Evolutionary conservation across 768 basidiomycete species (phyloP).

Genomic region (Artomyces pyxidatus): DNA sequence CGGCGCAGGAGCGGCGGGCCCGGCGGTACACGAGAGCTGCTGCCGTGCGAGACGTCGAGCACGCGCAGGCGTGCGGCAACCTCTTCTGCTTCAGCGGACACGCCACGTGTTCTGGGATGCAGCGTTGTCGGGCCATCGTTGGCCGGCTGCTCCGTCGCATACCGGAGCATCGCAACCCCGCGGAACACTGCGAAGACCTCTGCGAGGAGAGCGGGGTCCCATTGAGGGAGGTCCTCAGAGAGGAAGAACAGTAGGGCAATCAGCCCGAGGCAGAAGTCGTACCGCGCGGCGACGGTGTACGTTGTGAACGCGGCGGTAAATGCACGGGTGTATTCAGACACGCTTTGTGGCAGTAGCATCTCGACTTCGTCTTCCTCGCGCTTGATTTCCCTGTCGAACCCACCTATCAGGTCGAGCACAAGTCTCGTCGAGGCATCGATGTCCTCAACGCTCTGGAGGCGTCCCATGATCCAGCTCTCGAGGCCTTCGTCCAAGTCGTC

Average conservation of each 20-base stretch:
- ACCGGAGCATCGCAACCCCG: constrained; percentile 66
- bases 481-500: constrained; percentile 53
- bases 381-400: constrained; percentile 62
- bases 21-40: not conserved
- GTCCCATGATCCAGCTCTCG: constrained; percentile 51
- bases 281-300: constrained; percentile 61
- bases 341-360: constrained; percentile 39
- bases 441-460: constrained; percentile 48
- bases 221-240: constrained; percentile 49
- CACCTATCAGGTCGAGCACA: constrained; percentile 63
- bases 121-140: constrained; percentile 25
- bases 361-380: constrained; percentile 68
- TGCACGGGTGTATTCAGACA: constrained; percentile 55
- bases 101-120: constrained; percentile 20
- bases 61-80: constrained; percentile 55
- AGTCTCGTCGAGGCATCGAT: constrained; percentile 47
- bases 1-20: constrained; percentile 57
- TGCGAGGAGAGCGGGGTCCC: constrained; percentile 58
- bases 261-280: constrained; percentile 63
- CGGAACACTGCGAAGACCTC: constrained; percentile 77
- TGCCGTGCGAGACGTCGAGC: constrained; percentile 55
- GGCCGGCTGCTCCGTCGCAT: constrained; percentile 51
- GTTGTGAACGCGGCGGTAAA: constrained; percentile 56
- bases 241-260: constrained; percentile 66
- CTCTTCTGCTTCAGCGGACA: constrained; percentile 39